Percentiles rank a stretch among this genome's conserved stretches.
These are phyloP conservation scores for Creolimax fragrantissima DNA, from an alignment of 78 protist genomes.

Conservation along the genomic window DNA sequence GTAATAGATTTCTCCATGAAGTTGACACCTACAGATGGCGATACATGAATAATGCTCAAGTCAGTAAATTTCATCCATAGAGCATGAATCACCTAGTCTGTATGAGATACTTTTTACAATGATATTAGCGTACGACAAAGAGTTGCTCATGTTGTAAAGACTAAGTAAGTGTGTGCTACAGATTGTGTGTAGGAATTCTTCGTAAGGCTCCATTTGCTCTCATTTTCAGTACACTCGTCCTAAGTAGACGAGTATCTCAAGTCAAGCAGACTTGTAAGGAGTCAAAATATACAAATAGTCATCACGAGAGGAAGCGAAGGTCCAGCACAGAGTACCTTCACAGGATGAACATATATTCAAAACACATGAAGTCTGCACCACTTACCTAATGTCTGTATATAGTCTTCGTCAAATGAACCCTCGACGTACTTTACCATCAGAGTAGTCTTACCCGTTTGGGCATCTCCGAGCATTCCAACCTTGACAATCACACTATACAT, in stretches of 20 bases:
- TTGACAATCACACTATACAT: conserved; percentile 67
- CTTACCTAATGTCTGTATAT: conserved; percentile 83
- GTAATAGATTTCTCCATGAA: conserved; percentile 91
- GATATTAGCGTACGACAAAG: too few species aligned
- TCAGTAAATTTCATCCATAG: background rate
- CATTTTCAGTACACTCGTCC: too few species aligned
- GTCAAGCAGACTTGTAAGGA: too few species aligned
- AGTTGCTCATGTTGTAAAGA: too few species aligned
- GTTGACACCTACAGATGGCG: conserved; percentile 78
- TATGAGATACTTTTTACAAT: background rate
- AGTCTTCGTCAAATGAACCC: conserved; percentile 85
- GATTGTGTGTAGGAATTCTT: too few species aligned
- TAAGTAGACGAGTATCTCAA: too few species aligned
- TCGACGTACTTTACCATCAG: conserved; percentile 94
- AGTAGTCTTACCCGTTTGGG: conserved; percentile 88
- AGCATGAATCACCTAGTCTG: background rate
- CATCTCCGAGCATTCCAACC: conserved; percentile 92
- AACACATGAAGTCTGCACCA: too few species aligned
- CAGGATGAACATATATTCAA: too few species aligned
- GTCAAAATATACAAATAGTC: too few species aligned
- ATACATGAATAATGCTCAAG: background rate
- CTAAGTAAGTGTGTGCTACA: background rate
- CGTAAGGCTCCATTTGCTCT: too few species aligned
- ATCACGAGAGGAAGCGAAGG: too few species aligned
- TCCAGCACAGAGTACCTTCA: too few species aligned